phyloP scores from a whole-genome alignment of 495 filamentous ascomycete genomes.

The Neurospora sp. region DNA sequence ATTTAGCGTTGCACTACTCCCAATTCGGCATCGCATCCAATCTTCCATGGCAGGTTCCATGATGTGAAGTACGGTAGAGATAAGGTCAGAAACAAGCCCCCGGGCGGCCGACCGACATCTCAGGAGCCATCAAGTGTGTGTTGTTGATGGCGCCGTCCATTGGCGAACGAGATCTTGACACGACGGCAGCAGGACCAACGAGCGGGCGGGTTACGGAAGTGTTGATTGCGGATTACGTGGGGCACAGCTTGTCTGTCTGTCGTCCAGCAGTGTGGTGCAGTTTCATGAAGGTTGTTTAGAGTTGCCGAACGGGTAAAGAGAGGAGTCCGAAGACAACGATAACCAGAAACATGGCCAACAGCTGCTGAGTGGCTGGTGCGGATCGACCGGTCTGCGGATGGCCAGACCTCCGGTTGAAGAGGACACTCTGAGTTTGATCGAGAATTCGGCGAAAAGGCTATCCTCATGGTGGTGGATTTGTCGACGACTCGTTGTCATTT shows the following conservation, averaged over 20 bases:
- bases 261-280: not conserved
- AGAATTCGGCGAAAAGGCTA: not conserved
- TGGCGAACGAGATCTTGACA: not conserved
- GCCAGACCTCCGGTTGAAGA: not conserved
- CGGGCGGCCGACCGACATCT: not conserved
- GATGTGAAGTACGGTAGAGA: not conserved
- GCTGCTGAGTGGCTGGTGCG: not conserved
- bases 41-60: not conserved
- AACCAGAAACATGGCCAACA: not conserved
- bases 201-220: not conserved
- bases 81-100: not conserved
- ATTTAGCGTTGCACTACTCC: not conserved
- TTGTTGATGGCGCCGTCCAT: not conserved
- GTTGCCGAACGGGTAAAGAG: not conserved
- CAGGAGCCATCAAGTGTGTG: not conserved
- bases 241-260: not conserved
- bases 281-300: not conserved
- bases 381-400: not conserved
- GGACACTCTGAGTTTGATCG: not conserved
- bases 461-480: not conserved
- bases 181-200: not conserved
- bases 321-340: not conserved
- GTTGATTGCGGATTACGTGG: not conserved
- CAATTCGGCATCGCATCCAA: not conserved
- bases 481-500: not conserved